A percentile compares a stretch with the other conserved stretches of the same genome.
Conservation (phyloP, 2,329 filamentous ascomycete genomes). For the Ophiostoma himal-ulmi region DNA sequence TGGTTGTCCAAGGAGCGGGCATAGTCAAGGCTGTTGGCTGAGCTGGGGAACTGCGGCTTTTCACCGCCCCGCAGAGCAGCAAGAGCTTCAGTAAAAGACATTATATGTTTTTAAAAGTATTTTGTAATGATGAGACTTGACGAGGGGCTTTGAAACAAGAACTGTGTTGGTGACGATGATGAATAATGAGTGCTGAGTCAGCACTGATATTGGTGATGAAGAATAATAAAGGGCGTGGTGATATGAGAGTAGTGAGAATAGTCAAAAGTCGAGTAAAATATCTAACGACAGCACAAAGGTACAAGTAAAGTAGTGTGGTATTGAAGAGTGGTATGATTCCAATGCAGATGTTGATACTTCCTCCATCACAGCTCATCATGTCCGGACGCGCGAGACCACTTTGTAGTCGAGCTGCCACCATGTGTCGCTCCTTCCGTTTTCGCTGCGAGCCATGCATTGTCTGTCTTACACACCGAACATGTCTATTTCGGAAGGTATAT, state of each 20-base stretch:
- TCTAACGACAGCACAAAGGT: neutral
- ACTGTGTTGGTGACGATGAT: neutral
- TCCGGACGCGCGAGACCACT: constrained; percentile 21
- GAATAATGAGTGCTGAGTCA: neutral
- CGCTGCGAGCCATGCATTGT: neutral
- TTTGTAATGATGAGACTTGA: neutral
- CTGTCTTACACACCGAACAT: constrained; percentile 13
- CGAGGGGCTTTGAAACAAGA: neutral
- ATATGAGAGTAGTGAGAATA: neutral
- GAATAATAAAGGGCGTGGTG: neutral
- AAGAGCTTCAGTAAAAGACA: constrained; percentile 38
- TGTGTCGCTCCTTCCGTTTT: neutral
- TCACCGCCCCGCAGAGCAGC: constrained; percentile 39
- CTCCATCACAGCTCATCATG: neutral
- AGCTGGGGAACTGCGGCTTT: constrained; percentile 41
- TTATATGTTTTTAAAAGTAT: constrained; percentile 24
- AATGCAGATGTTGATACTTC: neutral
- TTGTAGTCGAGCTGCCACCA: constrained; percentile 16
- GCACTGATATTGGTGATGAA: neutral
- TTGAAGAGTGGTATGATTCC: neutral
- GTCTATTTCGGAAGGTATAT: constrained; percentile 18
- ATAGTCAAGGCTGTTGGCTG: constrained; percentile 45
- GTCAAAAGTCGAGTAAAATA: neutral
- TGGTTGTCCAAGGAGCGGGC: constrained; percentile 51
- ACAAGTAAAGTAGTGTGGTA: neutral